These are phyloP conservation scores for Pestalotiopsis sp. DNA, from an alignment of 2,329 filamentous ascomycete genomes.

Conservation along the genomic window DNA sequence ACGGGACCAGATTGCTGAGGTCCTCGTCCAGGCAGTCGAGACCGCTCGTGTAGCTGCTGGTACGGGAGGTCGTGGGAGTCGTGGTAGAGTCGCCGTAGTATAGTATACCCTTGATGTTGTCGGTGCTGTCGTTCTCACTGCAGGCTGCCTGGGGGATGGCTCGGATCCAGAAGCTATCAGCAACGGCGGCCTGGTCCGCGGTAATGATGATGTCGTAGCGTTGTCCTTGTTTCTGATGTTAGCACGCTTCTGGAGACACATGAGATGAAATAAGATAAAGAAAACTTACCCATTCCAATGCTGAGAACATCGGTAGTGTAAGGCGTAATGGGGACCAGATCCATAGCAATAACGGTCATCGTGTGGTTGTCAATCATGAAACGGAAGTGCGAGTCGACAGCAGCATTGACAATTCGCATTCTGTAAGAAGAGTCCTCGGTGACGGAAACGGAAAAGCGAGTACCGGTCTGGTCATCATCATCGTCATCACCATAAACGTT, in stretches of 20 bases:
- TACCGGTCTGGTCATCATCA: conserved; percentile 31
- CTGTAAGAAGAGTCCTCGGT: conserved; percentile 45
- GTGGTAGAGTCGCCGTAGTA: conserved; percentile 36
- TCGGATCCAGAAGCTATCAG: conserved; percentile 49
- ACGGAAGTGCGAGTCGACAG: conserved; percentile 39
- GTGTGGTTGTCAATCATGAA: conserved; percentile 55
- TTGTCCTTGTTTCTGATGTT: conserved; percentile 24
- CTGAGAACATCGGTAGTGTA: conserved; percentile 47
- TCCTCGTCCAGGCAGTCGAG: conserved; percentile 31
- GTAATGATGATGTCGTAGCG: conserved; percentile 20
- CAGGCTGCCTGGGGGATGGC: conserved; percentile 41
- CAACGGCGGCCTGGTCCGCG: conserved; percentile 17
- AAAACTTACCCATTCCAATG: conserved; percentile 38
- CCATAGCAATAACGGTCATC: conserved; percentile 55
- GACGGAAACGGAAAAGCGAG: conserved; percentile 40
- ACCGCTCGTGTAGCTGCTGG: not conserved
- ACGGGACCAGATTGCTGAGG: conserved; percentile 34
- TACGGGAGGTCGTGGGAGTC: conserved; percentile 18
- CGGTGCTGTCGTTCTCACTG: conserved; percentile 25
- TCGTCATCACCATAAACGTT: conserved; percentile 25
- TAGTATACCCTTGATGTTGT: conserved; percentile 28
- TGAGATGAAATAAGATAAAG: not conserved
- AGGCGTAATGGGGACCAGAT: conserved; percentile 58
- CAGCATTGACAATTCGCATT: conserved; percentile 47
- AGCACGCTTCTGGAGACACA: not conserved